These are phyloP conservation scores for Pseudogymnoascus sp. DNA, from an alignment of 2,329 filamentous ascomycete species.

Conservation along the genomic window DNA sequence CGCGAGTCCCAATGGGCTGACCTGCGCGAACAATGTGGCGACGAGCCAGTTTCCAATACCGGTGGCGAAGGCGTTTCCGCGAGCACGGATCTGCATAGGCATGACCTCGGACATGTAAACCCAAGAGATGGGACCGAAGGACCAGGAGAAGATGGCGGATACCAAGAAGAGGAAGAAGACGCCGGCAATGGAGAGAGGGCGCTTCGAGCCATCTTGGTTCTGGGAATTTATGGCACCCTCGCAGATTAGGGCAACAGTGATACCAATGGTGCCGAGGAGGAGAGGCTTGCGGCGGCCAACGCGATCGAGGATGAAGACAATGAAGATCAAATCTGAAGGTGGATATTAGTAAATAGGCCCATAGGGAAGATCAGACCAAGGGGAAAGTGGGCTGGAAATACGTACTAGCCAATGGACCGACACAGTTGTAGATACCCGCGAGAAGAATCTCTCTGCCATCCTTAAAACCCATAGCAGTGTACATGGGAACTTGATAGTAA, in stretches of 20 bases:
- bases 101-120: constrained; percentile 61
- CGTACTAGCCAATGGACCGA: constrained; percentile 41
- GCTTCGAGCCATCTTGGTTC: constrained; percentile 34
- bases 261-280: constrained; percentile 45
- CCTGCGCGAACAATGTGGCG: constrained; percentile 51
- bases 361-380: background rate
- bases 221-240: constrained; percentile 52
- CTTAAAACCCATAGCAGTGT: constrained; percentile 48
- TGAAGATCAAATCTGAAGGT: constrained; percentile 47
- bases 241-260: constrained; percentile 50
- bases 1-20: constrained; percentile 44
- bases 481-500: constrained; percentile 55
- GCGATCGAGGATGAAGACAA: constrained; percentile 46
- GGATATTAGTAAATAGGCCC: background rate
- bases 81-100: constrained; percentile 56
- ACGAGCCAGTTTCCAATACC: constrained; percentile 53
- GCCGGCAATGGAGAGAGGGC: constrained; percentile 48
- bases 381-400: constrained; percentile 27
- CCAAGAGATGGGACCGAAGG: constrained; percentile 54
- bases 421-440: constrained; percentile 52
- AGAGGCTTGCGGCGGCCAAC: constrained; percentile 46
- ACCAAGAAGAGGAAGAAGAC: constrained; percentile 61
- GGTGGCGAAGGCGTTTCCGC: constrained; percentile 50
- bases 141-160: constrained; percentile 50
- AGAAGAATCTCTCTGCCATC: constrained; percentile 47